Evolutionary conservation across 2,329 filamentous ascomycete species (phyloP).

Genomic region (Alternaria sp.): DNA sequence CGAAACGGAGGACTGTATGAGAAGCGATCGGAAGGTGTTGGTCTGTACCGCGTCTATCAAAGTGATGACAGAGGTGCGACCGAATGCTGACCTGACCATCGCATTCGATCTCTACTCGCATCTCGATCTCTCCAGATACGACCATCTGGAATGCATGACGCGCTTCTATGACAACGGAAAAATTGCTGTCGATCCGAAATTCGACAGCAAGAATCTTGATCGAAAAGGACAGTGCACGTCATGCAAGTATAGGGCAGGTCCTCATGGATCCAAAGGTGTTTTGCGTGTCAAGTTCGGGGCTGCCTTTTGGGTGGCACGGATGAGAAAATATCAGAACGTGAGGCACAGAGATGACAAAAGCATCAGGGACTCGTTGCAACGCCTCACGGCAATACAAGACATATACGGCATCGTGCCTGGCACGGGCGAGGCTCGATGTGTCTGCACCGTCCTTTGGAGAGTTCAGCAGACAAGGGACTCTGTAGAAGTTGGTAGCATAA

Average conservation of each 20-base stretch:
- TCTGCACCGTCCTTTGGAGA: slow-evolving; percentile 52
- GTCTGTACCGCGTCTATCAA: slow-evolving; percentile 55
- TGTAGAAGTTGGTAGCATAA: slow-evolving; percentile 43
- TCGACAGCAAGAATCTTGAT: slow-evolving; percentile 32
- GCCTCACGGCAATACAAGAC: slow-evolving; percentile 56
- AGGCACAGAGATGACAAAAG: slow-evolving; percentile 33
- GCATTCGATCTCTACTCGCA: slow-evolving; percentile 47
- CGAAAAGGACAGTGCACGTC: slow-evolving; percentile 34
- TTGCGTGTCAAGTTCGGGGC: slow-evolving; percentile 53
- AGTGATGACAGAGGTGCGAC: slow-evolving; percentile 51
- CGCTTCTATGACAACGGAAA: slow-evolving; percentile 47
- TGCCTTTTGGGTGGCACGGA: slow-evolving; percentile 55
- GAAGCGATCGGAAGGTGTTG: slow-evolving; percentile 47
- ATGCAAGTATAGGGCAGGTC: slow-evolving; percentile 32
- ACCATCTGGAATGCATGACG: slow-evolving; percentile 45
- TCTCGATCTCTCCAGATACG: slow-evolving; percentile 41
- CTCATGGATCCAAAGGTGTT: slow-evolving; percentile 28
- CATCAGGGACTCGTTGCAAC: slow-evolving; percentile 45
- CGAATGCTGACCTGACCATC: slow-evolving; percentile 45
- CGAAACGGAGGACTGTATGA: slow-evolving; percentile 32
- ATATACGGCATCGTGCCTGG: slow-evolving; percentile 48
- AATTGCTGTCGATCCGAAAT: slow-evolving; percentile 33
- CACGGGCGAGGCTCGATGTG: slow-evolving; percentile 34
- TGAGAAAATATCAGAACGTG: slow-evolving; percentile 40
- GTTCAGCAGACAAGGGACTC: slow-evolving; percentile 44